Evolutionary conservation across 1,139 yeast genomes (phyloP).

Genomic region (Pneumocystis sp.): DNA sequence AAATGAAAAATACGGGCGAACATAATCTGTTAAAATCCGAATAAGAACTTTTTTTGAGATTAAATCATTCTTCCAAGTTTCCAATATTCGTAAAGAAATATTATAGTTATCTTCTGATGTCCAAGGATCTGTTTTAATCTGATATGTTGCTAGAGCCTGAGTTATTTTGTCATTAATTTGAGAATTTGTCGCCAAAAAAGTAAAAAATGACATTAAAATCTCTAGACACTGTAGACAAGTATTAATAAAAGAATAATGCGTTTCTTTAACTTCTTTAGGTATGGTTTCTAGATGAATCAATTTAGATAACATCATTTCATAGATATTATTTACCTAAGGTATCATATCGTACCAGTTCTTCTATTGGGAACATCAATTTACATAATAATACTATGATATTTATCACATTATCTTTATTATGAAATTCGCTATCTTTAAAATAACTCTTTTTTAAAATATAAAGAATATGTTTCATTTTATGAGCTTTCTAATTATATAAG

Average conservation of each 20-base stretch:
- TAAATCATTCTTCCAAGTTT: background rate
- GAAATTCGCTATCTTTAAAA: background rate
- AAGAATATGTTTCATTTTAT: background rate
- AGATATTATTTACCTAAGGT: background rate
- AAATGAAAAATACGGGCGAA: background rate
- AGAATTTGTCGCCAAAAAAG: background rate
- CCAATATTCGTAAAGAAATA: background rate
- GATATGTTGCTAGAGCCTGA: background rate
- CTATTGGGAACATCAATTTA: background rate
- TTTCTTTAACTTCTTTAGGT: background rate
- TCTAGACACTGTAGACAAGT: background rate
- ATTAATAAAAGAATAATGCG: background rate
- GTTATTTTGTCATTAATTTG: background rate
- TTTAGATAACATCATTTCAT: background rate
- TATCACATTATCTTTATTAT: background rate
- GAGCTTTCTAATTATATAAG: background rate
- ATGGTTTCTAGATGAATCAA: background rate
- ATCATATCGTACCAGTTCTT: background rate
- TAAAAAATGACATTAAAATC: background rate
- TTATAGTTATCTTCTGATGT: background rate
- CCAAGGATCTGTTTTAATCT: background rate
- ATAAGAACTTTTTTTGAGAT: background rate
- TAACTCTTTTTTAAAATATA: background rate
- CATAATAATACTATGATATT: background rate
- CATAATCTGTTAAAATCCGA: background rate